Conservation (phyloP, 345 rosid genomes). For the Citrus inodora region DNA sequence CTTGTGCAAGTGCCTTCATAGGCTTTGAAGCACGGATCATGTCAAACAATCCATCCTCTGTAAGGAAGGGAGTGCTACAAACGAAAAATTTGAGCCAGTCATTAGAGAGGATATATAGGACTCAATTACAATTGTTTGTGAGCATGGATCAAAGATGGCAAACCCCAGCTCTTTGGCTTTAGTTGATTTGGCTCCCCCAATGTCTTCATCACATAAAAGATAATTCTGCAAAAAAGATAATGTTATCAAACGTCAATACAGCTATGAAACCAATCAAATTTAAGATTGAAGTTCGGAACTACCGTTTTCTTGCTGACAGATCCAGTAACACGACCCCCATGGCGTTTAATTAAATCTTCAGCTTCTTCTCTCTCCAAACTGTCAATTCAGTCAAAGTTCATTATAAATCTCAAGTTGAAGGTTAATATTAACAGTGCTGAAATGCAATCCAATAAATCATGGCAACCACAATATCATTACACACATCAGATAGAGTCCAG, state of each 20-base stretch:
- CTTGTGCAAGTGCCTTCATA: constrained; percentile 37
- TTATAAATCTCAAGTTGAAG: constrained; percentile 8
- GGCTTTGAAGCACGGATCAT: constrained; percentile 66
- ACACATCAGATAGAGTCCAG: not conserved
- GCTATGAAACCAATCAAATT: constrained; percentile 14
- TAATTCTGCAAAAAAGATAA: constrained; percentile 58
- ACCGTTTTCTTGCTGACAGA: constrained; percentile 99
- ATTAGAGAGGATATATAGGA: constrained; percentile 15
- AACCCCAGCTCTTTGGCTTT: constrained; percentile 97
- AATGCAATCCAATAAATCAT: not conserved
- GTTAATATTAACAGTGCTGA: not conserved
- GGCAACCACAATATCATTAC: constrained; percentile 2
- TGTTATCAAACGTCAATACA: constrained; percentile 18
- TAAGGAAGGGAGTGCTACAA: constrained; percentile 70
- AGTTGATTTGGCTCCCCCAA: constrained; percentile 80
- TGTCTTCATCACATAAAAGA: constrained; percentile 95
- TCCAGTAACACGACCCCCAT: constrained; percentile 93
- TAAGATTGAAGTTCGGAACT: constrained; percentile 16
- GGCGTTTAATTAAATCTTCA: constrained; percentile 88
- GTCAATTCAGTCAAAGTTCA: constrained; percentile 22
- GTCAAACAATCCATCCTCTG: constrained; percentile 93
- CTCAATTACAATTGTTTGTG: constrained; percentile 9
- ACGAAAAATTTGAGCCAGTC: constrained; percentile 13
- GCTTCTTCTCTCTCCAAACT: constrained; percentile 99
- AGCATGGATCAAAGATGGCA: constrained; percentile 23